phyloP scores from a whole-genome alignment of 2,329 filamentous ascomycete genomes.

The Alternaria novae-zelandiae region DNA sequence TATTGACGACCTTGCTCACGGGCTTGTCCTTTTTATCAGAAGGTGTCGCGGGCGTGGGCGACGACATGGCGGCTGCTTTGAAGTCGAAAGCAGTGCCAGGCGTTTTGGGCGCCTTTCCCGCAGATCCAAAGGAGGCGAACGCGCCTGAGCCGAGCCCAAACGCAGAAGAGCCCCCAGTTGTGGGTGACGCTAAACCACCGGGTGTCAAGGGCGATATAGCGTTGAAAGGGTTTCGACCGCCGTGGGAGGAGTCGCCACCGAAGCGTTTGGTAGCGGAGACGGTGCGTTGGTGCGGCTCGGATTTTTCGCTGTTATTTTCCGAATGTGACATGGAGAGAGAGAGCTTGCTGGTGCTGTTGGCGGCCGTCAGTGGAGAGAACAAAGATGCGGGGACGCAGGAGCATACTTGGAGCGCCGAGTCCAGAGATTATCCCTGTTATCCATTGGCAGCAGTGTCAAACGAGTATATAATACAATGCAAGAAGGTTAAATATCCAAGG shows the following conservation, averaged over 20 bases:
- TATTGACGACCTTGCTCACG: conserved; percentile 42
- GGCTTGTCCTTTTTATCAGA: conserved; percentile 64
- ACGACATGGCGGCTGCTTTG: conserved; percentile 61
- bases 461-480: conserved; percentile 9
- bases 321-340: conserved; percentile 79
- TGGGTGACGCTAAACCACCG: conserved; percentile 73
- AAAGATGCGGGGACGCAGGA: conserved; percentile 25
- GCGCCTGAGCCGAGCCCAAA: conserved; percentile 95
- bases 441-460: conserved; percentile 43
- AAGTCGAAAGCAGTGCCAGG: conserved; percentile 81
- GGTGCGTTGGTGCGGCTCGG: conserved; percentile 65
- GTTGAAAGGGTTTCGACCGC: conserved; percentile 80
- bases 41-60: conserved; percentile 60
- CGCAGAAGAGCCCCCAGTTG: conserved; percentile 78
- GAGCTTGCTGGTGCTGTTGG: conserved; percentile 80
- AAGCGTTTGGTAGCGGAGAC: conserved; percentile 75
- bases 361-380: conserved; percentile 35
- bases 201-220: conserved; percentile 73
- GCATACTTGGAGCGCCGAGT: conserved; percentile 82
- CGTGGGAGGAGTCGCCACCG: conserved; percentile 76
- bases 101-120: conserved; percentile 86
- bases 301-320: conserved; percentile 58
- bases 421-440: conserved; percentile 65
- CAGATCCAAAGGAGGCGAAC: conserved; percentile 89
- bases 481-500: conserved; percentile 27